These are phyloP conservation scores for Limtongozyma cylindracea DNA, from an alignment of 805 yeast genomes.

Conservation along the genomic window DNA sequence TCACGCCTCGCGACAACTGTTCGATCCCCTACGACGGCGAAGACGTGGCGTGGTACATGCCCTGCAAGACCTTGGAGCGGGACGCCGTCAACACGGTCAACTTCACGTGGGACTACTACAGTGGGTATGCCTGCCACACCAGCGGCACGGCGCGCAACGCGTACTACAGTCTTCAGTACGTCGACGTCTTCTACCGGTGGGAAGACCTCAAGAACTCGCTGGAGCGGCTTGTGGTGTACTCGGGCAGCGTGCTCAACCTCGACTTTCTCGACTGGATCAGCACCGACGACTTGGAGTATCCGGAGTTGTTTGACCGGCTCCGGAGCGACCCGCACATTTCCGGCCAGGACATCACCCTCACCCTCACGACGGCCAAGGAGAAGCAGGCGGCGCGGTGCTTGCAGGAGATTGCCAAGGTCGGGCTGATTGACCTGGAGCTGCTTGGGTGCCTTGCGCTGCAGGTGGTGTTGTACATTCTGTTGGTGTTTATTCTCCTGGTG, in stretches of 20 bases:
- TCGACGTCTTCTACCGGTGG: conserved; percentile 75
- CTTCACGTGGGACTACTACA: conserved; percentile 33
- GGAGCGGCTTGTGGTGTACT: conserved; percentile 66
- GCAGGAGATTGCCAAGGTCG: conserved; percentile 69
- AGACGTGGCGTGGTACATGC: conserved; percentile 87
- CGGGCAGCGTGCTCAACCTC: conserved; percentile 75
- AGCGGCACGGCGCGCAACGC: conserved; percentile 38
- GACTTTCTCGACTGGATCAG: conserved; percentile 55
- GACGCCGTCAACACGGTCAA: conserved; percentile 55
- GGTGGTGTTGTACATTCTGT: conserved; percentile 57
- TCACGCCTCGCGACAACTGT: conserved; percentile 41
- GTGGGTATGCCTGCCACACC: conserved; percentile 73
- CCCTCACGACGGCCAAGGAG: conserved; percentile 39
- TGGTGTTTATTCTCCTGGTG: conserved; percentile 65
- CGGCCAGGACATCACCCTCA: conserved; percentile 66
- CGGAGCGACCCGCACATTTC: conserved; percentile 22
- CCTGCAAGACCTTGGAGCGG: conserved; percentile 47
- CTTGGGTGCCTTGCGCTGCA: conserved; percentile 87
- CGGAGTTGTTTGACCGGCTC: conserved; percentile 41
- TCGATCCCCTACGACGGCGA: conserved; percentile 39
- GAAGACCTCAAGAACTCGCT: conserved; percentile 42
- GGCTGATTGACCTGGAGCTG: conserved; percentile 68
- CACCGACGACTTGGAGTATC: conserved; percentile 42
- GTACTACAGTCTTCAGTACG: conserved; percentile 28
- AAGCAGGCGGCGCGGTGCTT: conserved; percentile 61